phyloP scores from a whole-genome alignment of 2,329 filamentous ascomycete species.

The Bipolaris cookei region DNA sequence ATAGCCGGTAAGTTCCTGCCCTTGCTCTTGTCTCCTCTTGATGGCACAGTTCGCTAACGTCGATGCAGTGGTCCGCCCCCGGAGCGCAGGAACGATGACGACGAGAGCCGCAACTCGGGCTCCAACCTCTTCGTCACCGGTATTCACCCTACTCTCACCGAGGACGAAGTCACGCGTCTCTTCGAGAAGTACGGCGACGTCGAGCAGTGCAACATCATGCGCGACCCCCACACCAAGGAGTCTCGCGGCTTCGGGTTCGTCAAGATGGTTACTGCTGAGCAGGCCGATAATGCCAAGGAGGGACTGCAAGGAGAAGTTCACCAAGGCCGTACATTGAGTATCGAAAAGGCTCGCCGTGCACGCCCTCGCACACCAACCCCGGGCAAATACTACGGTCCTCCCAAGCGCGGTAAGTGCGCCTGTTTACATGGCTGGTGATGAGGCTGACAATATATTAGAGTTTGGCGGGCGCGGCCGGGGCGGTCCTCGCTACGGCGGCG shows the following conservation, averaged over 20 bases:
- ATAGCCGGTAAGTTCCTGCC: constrained; percentile 43
- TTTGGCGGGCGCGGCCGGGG: constrained; percentile 54
- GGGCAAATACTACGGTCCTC: constrained; percentile 98
- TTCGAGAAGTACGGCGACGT: constrained; percentile 99
- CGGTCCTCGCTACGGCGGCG: constrained; percentile 58
- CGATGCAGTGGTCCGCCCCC: constrained; percentile 54
- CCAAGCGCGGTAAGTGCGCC: constrained; percentile 81
- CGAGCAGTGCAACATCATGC: constrained; percentile 99
- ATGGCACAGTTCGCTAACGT: constrained; percentile 26
- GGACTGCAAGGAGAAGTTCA: constrained; percentile 93
- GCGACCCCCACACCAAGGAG: constrained; percentile 97
- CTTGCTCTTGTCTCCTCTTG: background rate
- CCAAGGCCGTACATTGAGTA: constrained; percentile 94
- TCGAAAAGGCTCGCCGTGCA: constrained; percentile 96
- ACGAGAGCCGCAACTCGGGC: constrained; percentile 86
- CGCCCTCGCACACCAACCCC: constrained; percentile 95
- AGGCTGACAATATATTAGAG: constrained; percentile 45
- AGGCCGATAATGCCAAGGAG: constrained; percentile 96
- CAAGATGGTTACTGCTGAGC: constrained; percentile 95
- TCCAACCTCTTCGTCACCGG: constrained; percentile 99
- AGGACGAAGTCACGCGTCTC: constrained; percentile 88
- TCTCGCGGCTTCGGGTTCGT: constrained; percentile 99
- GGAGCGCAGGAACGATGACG: constrained; percentile 68
- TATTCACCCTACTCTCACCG: constrained; percentile 89
- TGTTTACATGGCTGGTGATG: background rate